Evolutionary conservation across 306 rosid genomes (phyloP), one percentile per base, ranked within the genome.

Genomic region (Calophaca sinica): DNA sequence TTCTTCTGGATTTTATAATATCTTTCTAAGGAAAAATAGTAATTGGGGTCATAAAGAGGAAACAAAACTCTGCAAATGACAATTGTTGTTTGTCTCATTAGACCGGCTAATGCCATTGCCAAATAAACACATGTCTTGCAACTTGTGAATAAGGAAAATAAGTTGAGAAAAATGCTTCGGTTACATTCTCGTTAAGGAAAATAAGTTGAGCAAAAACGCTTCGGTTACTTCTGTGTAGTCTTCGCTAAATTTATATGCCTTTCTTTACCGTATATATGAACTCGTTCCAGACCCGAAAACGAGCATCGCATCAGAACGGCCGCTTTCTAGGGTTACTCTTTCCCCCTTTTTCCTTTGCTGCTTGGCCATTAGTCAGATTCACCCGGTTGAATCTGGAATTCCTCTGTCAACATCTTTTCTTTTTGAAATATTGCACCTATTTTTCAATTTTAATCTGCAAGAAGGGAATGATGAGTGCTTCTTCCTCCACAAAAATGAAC

Each of bases 401-500:
- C 20, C 70, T 20, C 64, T 45, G 12, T 68, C 6, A 8, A 26
- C 68, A 28, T 55, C 35, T 55, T 46, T 48, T 72, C 41, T 6
- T 61, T 74, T 31, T 14, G 31, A 74, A 65, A 38, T 7, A 5
- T 38, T 5, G 7, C 32, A 46, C 14, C 33, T 54, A 7, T 31
- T 13, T 68, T 68, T 50, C 32, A 67, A 2, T 80, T 72, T 77
- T 51, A 38, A 14, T 77, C 36, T 54, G 39, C 62, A 41, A 64
- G 57, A 68, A 39, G 69, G 68, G 48, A 50, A 77, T 6, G 46
- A 36, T 9, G 73, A 64, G 49, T 74, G 67, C 39, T 12, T 70
- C 76, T 78, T 78, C 70, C 15, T 69, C 61, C 3, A 42, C 2
- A 38, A 36, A 74, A 63, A 70, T 63, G 51, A 58, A 35, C 72